Evolutionary conservation across 192 early-diverging fungal species (phyloP), one percentile per base, ranked within the genome.

Genomic region (Coemansia sp.): DNA sequence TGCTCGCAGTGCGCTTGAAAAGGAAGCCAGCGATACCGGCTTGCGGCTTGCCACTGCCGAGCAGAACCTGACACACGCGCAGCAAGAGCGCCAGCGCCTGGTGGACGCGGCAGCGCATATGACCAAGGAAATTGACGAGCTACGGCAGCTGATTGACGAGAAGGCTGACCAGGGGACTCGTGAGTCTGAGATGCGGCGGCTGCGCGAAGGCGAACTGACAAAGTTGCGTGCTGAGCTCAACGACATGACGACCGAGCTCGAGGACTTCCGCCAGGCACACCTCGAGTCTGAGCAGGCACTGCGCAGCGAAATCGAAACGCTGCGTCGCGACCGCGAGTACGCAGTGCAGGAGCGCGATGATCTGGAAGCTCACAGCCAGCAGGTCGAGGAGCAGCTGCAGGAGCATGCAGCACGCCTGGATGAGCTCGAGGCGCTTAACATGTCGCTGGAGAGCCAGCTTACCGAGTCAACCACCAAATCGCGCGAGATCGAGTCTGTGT

Each of bases 111-210:
- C 63, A 22, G 46, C 62, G 44, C 81, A 77, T 11, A 61, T 85
- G 39, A 72, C 71, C 58, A 50, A 54, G 24, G 84, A 85, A 30
- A 64, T 85, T 21, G 84, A 78, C 37, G 80, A 80, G 61, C 53
- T 81, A 11, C 83, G 73, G 13, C 62, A 57, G 24, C 50, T 78
- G 8, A 67, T 84, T n/a, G 83, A 83, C 55, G 83, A 82, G 52
- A 83, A 82, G 66, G 80, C 73, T 45, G 86, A 85, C 38, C 80
- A 84, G 44, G 78, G 83, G 59, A 80, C 84, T 34, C 80, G 80
- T 42, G 78, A 84, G 53, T 67, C 67, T 0, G 83, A 87, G 62
- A 66, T 85, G 24, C 78, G 81, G 12, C 70, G 81, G 17, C 62
- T 83, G 66, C 84, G 84, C 18, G 86, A 87, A 63, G 68, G 64